Conservation (phyloP, 2,329 filamentous ascomycete genomes). For the Ascochyta viciae-villosae region DNA sequence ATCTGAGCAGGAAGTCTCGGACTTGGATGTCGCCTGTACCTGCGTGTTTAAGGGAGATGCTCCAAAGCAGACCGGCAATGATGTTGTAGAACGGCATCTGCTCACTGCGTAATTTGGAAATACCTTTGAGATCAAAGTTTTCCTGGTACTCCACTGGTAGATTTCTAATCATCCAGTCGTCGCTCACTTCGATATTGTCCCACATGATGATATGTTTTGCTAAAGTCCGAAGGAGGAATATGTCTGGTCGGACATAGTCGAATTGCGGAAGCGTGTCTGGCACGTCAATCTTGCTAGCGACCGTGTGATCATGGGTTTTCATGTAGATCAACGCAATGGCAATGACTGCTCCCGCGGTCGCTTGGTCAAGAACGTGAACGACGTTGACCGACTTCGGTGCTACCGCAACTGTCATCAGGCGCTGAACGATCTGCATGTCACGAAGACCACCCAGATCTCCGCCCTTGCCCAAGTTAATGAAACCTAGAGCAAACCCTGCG, state of each 20-base stretch:
- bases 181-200: slow-evolving; percentile 77
- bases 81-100: slow-evolving; percentile 95
- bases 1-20: slow-evolving; percentile 81
- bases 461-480: slow-evolving; percentile 94
- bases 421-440: slow-evolving; percentile 91
- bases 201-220: slow-evolving; percentile 93
- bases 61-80: slow-evolving; percentile 85
- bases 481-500: slow-evolving; percentile 89
- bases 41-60: slow-evolving; percentile 55
- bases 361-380: slow-evolving; percentile 91
- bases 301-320: slow-evolving; percentile 88
- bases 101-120: slow-evolving; percentile 72
- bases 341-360: slow-evolving; percentile 90
- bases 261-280: slow-evolving; percentile 91
- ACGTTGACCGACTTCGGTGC: slow-evolving; percentile 89
- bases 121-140: slow-evolving; percentile 65
- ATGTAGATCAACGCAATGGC: slow-evolving; percentile 93
- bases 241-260: slow-evolving; percentile 92
- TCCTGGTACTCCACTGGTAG: slow-evolving; percentile 74
- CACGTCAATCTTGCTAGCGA: slow-evolving; percentile 91
- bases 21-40: slow-evolving; percentile 66
- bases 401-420: slow-evolving; percentile 83
- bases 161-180: slow-evolving; percentile 77
- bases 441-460: slow-evolving; percentile 86
- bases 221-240: slow-evolving; percentile 87